These are phyloP conservation scores for Firmiana major DNA, from an alignment of 345 rosid genomes.

Conservation along the genomic window DNA sequence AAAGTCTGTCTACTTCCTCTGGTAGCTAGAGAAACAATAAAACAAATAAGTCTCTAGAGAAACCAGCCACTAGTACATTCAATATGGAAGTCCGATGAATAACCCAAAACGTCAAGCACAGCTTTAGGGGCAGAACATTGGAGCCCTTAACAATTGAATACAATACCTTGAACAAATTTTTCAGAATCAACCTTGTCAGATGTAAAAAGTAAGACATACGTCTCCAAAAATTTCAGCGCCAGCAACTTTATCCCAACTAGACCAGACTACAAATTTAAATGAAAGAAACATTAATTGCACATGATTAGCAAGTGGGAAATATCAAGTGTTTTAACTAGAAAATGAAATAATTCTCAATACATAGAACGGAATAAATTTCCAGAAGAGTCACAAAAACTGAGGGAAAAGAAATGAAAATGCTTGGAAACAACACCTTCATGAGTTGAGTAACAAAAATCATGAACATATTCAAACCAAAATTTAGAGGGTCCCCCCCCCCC, in stretches of 20 bases:
- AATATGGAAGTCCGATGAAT: background rate
- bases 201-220: conserved; percentile 67
- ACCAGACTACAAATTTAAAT: conserved; percentile 63
- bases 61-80: background rate
- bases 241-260: conserved; percentile 61
- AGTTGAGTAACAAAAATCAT: background rate
- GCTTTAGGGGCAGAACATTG: background rate
- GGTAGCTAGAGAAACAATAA: conserved; percentile 11
- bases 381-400: background rate
- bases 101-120: background rate
- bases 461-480: too few relatives aligned
- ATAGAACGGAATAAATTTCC: background rate
- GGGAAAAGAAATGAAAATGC: background rate
- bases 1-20: conserved; percentile 58
- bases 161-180: conserved; percentile 60
- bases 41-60: background rate
- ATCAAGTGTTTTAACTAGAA: background rate
- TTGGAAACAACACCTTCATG: background rate
- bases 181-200: conserved; percentile 61
- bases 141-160: background rate
- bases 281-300: conserved; percentile 5
- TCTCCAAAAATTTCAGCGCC: conserved; percentile 91
- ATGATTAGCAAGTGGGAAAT: background rate
- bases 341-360: background rate
- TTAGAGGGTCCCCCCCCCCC: too few relatives aligned